Evolutionary conservation across 768 basidiomycete species (phyloP).

Genomic region (Termitomyces sp.): DNA sequence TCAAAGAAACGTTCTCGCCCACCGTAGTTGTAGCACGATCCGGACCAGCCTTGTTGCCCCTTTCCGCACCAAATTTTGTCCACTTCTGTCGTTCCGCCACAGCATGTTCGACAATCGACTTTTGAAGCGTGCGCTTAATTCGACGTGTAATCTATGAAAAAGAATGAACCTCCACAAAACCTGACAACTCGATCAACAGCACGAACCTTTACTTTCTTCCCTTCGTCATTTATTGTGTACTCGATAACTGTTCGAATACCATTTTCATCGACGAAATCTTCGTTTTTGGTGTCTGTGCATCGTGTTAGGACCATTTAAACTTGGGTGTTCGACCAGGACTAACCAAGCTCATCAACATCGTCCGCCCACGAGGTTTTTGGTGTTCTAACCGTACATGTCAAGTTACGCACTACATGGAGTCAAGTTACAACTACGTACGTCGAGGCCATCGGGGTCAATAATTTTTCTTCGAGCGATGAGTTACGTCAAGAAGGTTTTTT

Average conservation of each 20-base stretch:
- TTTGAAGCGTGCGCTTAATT: slow-evolving; percentile 82
- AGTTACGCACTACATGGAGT: not conserved
- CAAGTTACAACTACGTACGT: not conserved
- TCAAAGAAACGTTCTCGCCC: slow-evolving; percentile 50
- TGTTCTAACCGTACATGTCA: slow-evolving; percentile 20
- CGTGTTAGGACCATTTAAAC: not conserved
- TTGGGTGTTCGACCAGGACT: not conserved
- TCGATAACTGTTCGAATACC: slow-evolving; percentile 84
- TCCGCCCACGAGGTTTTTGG: slow-evolving; percentile 84
- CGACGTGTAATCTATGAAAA: slow-evolving; percentile 69
- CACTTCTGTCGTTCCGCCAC: slow-evolving; percentile 93
- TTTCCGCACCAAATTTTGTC: slow-evolving; percentile 91
- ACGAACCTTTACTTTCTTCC: slow-evolving; percentile 88
- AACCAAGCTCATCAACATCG: slow-evolving; percentile 75
- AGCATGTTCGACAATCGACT: slow-evolving; percentile 87
- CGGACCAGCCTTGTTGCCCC: slow-evolving; percentile 80
- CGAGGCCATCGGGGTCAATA: not conserved
- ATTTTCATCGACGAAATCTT: slow-evolving; percentile 78
- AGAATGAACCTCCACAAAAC: not conserved
- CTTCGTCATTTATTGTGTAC: slow-evolving; percentile 83
- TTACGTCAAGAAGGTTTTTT: not conserved
- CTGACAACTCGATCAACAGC: not conserved
- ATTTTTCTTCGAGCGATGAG: not conserved
- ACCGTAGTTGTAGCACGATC: slow-evolving; percentile 93
- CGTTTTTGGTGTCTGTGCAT: slow-evolving; percentile 42